Evolutionary conservation across 139 green algal genomes (phyloP), one percentile per base, ranked within the genome.

Genomic region (Chlorella vulgaris): DNA sequence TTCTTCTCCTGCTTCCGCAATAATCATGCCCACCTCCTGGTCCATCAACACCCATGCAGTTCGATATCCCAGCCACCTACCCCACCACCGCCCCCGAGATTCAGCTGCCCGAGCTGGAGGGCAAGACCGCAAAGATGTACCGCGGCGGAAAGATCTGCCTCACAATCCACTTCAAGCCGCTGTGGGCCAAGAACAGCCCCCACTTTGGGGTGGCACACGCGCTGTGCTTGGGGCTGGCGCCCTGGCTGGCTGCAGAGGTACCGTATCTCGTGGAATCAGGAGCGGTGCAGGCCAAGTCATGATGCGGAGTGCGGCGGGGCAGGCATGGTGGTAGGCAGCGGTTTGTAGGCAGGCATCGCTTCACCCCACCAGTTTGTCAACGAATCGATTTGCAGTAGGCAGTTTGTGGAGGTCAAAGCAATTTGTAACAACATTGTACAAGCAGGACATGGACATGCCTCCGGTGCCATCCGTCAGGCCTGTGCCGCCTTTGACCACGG

Each of bases 111-210:
- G 94, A 98, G 85, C 91, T 99, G 51, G 95, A 98, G 40, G 96
- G 96, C 75, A 99, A 99, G 84, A 97, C 94, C 4, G 91, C 93
- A 61, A 98, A 98, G 90, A 99, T 99, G 96, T 99, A 99, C 87
- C 82, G 96, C 7, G 96, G 96, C 33, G 96, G 96, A 19, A 97
- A 98, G 70, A 98, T 99, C 77, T 98, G 96, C 88, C 85, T 98
- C 3, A 99, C 96, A 31, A 95, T 99, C 10, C 96, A 99, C 85
- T 99, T 99, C 91, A 98, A 98, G 84, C 96, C 96, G 33, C 85
- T 98, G 7, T 98, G 95, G 94, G 90, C 91, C 7, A 96, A 95
- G 78, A 97, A 98, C 91, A 90, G 90, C 69, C 96, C 96, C 0
- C 93, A 96, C 76, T 99, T 99, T 90, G 96, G 96, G 19, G 86